phyloP scores from a whole-genome alignment of 2,329 filamentous ascomycete genomes.

The Neofusicoccum cordaticola region DNA sequence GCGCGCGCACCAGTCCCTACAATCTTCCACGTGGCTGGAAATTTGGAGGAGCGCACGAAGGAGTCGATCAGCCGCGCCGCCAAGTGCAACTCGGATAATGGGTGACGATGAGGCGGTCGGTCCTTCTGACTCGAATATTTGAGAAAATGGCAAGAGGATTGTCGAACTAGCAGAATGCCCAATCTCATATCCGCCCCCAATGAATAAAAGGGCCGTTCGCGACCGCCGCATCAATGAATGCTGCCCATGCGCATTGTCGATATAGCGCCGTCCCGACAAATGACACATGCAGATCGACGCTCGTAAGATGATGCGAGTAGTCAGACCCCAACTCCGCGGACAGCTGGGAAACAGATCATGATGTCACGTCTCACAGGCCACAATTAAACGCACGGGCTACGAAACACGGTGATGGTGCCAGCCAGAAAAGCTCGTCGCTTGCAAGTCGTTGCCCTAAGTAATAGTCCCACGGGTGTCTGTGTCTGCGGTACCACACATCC shows the following conservation, averaged over 20 bases:
- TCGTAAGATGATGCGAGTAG: neutral
- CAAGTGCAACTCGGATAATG: neutral
- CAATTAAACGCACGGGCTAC: neutral
- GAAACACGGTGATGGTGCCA: neutral
- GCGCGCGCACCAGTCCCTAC: neutral
- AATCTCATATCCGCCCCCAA: too few species aligned
- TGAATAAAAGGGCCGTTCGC: too few species aligned
- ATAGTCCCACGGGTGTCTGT: too few species aligned
- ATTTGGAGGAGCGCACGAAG: neutral
- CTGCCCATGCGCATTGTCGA: too few species aligned
- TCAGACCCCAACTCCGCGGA: neutral
- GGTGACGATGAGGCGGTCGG: neutral
- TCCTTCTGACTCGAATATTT: too few species aligned
- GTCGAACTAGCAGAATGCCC: too few species aligned
- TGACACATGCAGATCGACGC: too few species aligned
- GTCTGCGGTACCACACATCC: neutral
- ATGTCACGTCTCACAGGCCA: neutral
- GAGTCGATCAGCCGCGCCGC: neutral
- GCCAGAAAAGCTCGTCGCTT: neutral
- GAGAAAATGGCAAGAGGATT: too few species aligned
- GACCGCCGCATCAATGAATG: too few species aligned
- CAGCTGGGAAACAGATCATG: neutral
- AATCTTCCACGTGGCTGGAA: conserved; percentile 10
- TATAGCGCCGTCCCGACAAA: too few species aligned
- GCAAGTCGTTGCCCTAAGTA: too few species aligned